A percentile compares a stretch with the other conserved stretches of the same genome.
These are phyloP conservation scores for Priceomyces haplophilus DNA, from an alignment of 805 yeast species.

Conservation along the genomic window DNA sequence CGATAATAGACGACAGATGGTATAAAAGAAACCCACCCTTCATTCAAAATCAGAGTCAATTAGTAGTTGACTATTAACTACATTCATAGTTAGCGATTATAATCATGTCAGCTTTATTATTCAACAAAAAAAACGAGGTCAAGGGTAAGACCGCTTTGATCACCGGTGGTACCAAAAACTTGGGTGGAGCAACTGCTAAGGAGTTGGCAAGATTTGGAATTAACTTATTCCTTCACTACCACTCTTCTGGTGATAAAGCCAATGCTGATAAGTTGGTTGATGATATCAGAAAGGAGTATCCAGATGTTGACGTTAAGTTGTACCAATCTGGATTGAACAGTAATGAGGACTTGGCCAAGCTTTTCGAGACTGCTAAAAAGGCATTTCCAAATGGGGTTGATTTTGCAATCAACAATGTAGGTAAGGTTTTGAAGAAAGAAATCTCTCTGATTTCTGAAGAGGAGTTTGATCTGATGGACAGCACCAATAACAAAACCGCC, in stretches of 20 bases:
- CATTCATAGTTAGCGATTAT: too few relatives aligned
- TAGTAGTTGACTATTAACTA: too few relatives aligned
- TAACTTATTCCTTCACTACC: conserved; percentile 54
- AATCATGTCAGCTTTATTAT: conserved; percentile 5
- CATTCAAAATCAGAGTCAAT: too few relatives aligned
- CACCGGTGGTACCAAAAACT: conserved; percentile 62
- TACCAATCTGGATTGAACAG: conserved; percentile 42
- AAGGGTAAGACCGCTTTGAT: conserved; percentile 51
- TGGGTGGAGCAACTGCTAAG: conserved; percentile 51
- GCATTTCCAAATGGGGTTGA: conserved; percentile 50
- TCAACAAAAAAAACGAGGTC: conserved; percentile 12
- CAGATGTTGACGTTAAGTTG: conserved; percentile 38
- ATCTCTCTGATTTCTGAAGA: conserved; percentile 48
- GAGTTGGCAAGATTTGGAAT: conserved; percentile 57
- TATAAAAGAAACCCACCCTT: too few relatives aligned
- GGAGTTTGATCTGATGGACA: conserved; percentile 55
- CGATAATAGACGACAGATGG: too few relatives aligned
- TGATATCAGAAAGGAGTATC: conserved; percentile 29
- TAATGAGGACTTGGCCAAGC: conserved; percentile 39
- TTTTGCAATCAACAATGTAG: conserved; percentile 66
- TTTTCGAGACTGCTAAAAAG: conserved; percentile 45
- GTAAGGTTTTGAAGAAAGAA: conserved; percentile 63
- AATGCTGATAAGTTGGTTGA: conserved; percentile 35
- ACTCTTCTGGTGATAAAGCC: conserved; percentile 38
- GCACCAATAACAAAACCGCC: conserved; percentile 56